Evolutionary conservation across 2,329 filamentous ascomycete species (phyloP).

Genomic region (Mycosphaerella sp.): DNA sequence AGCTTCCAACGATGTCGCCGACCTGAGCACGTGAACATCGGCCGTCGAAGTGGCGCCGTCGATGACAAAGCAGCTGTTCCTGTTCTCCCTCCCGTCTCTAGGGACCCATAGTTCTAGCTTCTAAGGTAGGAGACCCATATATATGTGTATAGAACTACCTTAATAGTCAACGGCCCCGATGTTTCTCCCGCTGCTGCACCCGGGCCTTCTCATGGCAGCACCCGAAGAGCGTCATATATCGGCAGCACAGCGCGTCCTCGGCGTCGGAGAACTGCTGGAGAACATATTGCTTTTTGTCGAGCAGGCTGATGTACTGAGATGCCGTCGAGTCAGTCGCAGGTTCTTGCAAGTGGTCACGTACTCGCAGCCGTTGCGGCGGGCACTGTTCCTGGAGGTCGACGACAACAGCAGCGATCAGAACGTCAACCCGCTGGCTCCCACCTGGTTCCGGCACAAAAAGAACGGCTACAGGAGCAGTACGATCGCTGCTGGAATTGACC

Average conservation of each 20-base stretch:
- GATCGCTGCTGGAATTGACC: slow-evolving; percentile 19
- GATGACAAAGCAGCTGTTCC: neutral
- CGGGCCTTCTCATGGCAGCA: neutral
- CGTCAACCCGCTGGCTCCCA: slow-evolving; percentile 18
- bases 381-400: slow-evolving; percentile 18
- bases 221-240: slow-evolving; percentile 1
- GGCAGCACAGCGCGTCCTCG: slow-evolving; percentile 19
- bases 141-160: too few species aligned
- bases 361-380: slow-evolving; percentile 14
- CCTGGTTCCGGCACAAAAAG: slow-evolving; percentile 16
- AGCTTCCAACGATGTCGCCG: slow-evolving; percentile 10
- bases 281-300: slow-evolving; percentile 14
- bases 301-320: slow-evolving; percentile 16
- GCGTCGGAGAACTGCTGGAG: slow-evolving; percentile 21
- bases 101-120: too few species aligned
- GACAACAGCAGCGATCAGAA: slow-evolving; percentile 4
- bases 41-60: slow-evolving; percentile 7
- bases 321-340: slow-evolving; percentile 16
- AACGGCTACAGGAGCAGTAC: slow-evolving; percentile 20
- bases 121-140: too few species aligned
- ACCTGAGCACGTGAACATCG: slow-evolving; percentile 8
- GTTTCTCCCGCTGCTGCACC: slow-evolving; percentile 4
- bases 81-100: neutral
- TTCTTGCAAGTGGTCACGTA: slow-evolving; percentile 15
- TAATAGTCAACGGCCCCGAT: neutral